Conservation (phyloP, 2,329 filamentous ascomycete species). For the Akanthomyces dipterigenus region DNA sequence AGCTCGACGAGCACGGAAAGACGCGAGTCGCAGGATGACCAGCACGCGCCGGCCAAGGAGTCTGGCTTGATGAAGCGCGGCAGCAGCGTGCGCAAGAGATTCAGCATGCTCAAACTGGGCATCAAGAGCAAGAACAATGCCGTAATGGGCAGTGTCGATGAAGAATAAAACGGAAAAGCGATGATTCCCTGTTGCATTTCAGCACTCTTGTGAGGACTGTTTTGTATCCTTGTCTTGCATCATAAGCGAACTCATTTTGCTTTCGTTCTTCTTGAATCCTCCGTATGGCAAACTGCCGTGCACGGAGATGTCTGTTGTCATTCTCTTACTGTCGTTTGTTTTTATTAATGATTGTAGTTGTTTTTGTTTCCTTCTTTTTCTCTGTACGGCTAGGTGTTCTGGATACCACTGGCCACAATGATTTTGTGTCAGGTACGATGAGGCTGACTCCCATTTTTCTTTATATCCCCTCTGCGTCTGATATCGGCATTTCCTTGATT, state of each 20-base stretch:
- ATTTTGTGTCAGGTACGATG: neutral
- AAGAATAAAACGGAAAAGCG: conserved; percentile 38
- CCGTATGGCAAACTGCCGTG: neutral
- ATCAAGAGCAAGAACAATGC: conserved; percentile 55
- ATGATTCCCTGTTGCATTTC: neutral
- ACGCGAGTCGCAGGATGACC: conserved; percentile 17
- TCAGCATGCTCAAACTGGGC: conserved; percentile 71
- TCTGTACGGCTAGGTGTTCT: conserved; percentile 28
- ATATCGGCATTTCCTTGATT: neutral
- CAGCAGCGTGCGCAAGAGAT: conserved; percentile 64
- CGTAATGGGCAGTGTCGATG: conserved; percentile 48
- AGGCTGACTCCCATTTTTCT: neutral
- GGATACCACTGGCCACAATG: conserved; percentile 22
- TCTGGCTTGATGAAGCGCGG: conserved; percentile 40
- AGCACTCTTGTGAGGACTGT: neutral
- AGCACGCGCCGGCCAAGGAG: conserved; percentile 24
- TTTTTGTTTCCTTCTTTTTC: conserved; percentile 15
- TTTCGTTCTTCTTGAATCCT: conserved; percentile 5
- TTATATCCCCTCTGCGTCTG: neutral
- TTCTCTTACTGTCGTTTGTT: neutral
- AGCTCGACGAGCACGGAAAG: conserved; percentile 20
- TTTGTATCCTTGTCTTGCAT: neutral
- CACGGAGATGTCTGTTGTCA: conserved; percentile 7
- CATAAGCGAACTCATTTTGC: neutral
- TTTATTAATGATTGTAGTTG: conserved; percentile 10